Conservation (phyloP, 768 basidiomycete genomes). For the Macrolepiota dolichaula region DNA sequence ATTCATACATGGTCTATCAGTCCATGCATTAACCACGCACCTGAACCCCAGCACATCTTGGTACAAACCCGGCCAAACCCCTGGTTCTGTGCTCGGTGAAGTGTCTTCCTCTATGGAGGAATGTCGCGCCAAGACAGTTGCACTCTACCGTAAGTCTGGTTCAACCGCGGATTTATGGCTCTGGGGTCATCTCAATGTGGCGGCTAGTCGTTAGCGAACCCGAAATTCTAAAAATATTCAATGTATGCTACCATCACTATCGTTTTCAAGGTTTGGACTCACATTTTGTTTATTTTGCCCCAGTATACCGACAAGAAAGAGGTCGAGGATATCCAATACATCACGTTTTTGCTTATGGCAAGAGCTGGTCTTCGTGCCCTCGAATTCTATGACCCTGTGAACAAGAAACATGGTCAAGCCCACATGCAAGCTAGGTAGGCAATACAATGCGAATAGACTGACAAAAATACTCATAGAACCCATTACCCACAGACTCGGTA, state of each 20-base stretch:
- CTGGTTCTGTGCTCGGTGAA: constrained; percentile 79
- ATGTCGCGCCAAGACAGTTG: constrained; percentile 88
- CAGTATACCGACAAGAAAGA: constrained; percentile 69
- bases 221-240: constrained; percentile 79
- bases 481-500: constrained; percentile 56
- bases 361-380: constrained; percentile 75
- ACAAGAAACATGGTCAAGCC: constrained; percentile 82
- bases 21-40: background rate
- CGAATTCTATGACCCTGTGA: constrained; percentile 80
- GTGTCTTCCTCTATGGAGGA: constrained; percentile 92
- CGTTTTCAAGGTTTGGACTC: background rate
- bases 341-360: constrained; percentile 86
- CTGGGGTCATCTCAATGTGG: constrained; percentile 1
- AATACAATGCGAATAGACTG: constrained; percentile 2
- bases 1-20: background rate
- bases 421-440: constrained; percentile 86
- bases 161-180: background rate
- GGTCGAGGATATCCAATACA: constrained; percentile 74
- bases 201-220: constrained; percentile 64
- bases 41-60: constrained; percentile 58
- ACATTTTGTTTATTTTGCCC: background rate
- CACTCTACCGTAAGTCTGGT: constrained; percentile 63
- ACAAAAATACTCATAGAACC: background rate
- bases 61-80: constrained; percentile 87
- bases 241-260: constrained; percentile 38